These are phyloP conservation scores for Ogataea nakhonphanomensis DNA, from an alignment of 805 yeast species.

Conservation along the genomic window DNA sequence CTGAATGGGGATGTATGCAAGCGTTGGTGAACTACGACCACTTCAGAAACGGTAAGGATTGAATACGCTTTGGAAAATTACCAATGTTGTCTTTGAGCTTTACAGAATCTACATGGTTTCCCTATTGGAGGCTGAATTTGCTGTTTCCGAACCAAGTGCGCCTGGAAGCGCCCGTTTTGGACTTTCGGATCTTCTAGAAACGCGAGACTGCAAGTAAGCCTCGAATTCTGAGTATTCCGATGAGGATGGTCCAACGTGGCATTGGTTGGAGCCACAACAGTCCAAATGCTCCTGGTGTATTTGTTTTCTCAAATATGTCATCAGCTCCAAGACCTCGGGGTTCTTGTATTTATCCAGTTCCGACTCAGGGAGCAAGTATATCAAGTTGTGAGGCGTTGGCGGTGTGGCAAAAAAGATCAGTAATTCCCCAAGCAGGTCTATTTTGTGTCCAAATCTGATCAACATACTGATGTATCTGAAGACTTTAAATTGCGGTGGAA, in stretches of 20 bases:
- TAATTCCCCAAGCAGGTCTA: slow-evolving; percentile 24
- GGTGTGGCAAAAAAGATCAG: slow-evolving; percentile 23
- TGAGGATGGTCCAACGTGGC: slow-evolving; percentile 5
- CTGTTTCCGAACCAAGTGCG: slow-evolving; percentile 8
- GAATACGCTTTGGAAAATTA: background rate
- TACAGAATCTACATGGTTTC: slow-evolving; percentile 7
- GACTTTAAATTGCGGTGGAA: slow-evolving; percentile 20
- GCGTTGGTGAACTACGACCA: slow-evolving; percentile 94
- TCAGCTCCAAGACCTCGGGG: slow-evolving; percentile 17
- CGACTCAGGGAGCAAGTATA: slow-evolving; percentile 14
- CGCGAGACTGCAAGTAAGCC: slow-evolving; percentile 3
- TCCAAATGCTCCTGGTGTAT: slow-evolving; percentile 18
- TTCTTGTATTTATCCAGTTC: slow-evolving; percentile 8
- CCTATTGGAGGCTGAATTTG: slow-evolving; percentile 1
- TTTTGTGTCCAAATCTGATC: slow-evolving; percentile 18
- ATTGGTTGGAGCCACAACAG: slow-evolving; percentile 17
- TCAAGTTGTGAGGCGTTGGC: slow-evolving; percentile 26
- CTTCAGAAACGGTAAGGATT: slow-evolving; percentile 52
- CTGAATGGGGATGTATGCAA: slow-evolving; percentile 99
- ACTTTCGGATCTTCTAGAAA: slow-evolving; percentile 11
- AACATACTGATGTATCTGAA: slow-evolving; percentile 19
- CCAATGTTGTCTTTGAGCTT: slow-evolving; percentile 1
- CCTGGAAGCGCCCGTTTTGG: slow-evolving; percentile 18
- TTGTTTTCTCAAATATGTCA: slow-evolving; percentile 20
- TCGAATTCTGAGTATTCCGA: slow-evolving; percentile 7